Conservation (phyloP, 2,329 filamentous ascomycete genomes). For the Fusarium sp. region DNA sequence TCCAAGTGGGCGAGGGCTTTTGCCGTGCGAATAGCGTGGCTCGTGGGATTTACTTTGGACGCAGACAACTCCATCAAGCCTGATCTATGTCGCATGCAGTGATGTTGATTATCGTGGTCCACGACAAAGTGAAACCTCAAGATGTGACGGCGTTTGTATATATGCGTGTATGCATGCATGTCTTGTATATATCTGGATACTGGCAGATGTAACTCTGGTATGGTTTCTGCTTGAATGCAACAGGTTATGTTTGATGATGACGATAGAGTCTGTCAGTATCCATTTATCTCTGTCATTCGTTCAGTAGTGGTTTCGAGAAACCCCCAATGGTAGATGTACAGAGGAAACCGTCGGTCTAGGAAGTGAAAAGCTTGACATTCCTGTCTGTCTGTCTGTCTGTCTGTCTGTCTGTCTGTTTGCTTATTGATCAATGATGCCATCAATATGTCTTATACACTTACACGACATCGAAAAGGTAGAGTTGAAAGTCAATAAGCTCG, state of each 20-base stretch:
- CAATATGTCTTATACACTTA: constrained; percentile 10
- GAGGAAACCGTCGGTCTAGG: not conserved
- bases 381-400: not conserved
- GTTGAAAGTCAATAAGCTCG: constrained; percentile 18
- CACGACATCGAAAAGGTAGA: constrained; percentile 10
- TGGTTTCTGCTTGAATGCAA: constrained; percentile 8
- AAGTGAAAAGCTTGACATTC: not conserved
- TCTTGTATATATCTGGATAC: constrained; percentile 3
- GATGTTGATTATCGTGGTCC: constrained; percentile 3
- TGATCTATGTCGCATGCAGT: constrained; percentile 2
- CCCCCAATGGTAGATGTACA: not conserved
- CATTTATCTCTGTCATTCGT: not conserved
- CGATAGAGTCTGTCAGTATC: not conserved
- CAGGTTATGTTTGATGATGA: constrained; percentile 8
- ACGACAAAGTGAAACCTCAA: constrained; percentile 3
- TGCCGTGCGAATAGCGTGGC: constrained; percentile 32
- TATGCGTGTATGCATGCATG: not conserved
- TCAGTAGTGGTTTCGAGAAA: not conserved
- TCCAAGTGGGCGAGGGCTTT: constrained; percentile 22
- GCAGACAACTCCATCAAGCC: constrained; percentile 14
- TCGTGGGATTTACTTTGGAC: not conserved
- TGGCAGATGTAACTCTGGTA: not conserved
- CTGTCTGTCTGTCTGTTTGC: not conserved
- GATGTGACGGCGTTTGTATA: constrained; percentile 7
- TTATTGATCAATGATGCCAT: not conserved